Evolutionary conservation across 352 stramenopile species (phyloP).

Genomic region (Phytophthora europaea): DNA sequence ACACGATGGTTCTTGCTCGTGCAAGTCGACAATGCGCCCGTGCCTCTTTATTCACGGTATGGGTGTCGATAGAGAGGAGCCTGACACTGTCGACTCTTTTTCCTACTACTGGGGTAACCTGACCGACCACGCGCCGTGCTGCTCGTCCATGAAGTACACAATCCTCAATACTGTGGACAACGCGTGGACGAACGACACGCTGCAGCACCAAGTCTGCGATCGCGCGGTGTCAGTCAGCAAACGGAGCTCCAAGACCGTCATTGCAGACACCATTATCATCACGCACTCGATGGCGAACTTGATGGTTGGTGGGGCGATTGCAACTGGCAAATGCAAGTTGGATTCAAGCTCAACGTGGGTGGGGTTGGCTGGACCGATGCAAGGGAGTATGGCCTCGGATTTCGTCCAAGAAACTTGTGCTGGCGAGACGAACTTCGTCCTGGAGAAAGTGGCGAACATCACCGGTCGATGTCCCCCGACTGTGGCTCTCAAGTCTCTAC

Average conservation of each 20-base stretch:
- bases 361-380: constrained; percentile 42
- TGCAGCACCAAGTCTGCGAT: constrained; percentile 46
- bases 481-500: constrained; percentile 33
- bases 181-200: constrained; percentile 34
- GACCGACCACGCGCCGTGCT: constrained; percentile 41
- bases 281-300: constrained; percentile 54
- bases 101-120: constrained; percentile 42
- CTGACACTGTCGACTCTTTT: constrained; percentile 17
- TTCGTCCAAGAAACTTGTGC: constrained; percentile 43
- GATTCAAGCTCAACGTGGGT: constrained; percentile 44
- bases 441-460: constrained; percentile 35
- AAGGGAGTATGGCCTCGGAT: constrained; percentile 52
- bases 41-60: constrained; percentile 35
- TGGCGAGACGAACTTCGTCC: constrained; percentile 21
- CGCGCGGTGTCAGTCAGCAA: constrained; percentile 27
- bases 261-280: constrained; percentile 45
- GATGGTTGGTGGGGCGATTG: constrained; percentile 40
- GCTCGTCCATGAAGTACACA: constrained; percentile 37
- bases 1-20: constrained; percentile 12
- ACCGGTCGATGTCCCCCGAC: constrained; percentile 43
- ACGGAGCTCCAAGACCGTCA: constrained; percentile 18
- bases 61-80: constrained; percentile 16
- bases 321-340: constrained; percentile 45
- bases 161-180: constrained; percentile 42
- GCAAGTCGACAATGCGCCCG: constrained; percentile 22